Conservation (phyloP, 495 filamentous ascomycete genomes). For the Neurospora sp. region DNA sequence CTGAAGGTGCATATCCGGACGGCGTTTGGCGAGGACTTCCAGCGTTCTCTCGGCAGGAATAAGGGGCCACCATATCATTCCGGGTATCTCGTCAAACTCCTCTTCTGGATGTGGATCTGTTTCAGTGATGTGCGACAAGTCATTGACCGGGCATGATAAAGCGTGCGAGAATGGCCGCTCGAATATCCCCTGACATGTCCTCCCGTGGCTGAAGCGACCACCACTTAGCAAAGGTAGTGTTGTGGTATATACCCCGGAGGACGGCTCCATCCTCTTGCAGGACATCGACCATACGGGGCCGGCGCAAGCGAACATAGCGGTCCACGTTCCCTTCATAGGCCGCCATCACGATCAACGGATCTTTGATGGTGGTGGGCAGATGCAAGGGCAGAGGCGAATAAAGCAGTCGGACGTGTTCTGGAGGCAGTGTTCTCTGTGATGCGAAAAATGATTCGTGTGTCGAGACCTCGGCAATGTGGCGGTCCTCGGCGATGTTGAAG, state of each 20-base stretch:
- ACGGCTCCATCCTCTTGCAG: neutral
- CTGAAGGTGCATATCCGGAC: neutral
- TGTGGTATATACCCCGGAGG: conserved; percentile 9
- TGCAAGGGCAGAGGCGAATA: conserved; percentile 1
- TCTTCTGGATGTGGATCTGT: neutral
- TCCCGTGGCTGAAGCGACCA: neutral
- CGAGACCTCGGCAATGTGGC: neutral
- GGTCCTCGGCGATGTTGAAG: conserved; percentile 9
- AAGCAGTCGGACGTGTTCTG: neutral
- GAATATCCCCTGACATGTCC: neutral
- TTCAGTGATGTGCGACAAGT: neutral
- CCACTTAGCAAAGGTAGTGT: conserved; percentile 7
- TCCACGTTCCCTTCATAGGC: conserved; percentile 12
- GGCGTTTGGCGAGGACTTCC: neutral
- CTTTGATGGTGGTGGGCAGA: conserved; percentile 9
- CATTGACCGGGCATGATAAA: neutral
- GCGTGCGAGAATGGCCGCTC: neutral
- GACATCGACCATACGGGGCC: too few relatives aligned
- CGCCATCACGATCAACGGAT: conserved; percentile 10
- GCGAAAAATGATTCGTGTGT: neutral
- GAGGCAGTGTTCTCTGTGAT: neutral
- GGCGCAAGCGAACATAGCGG: conserved; percentile 10
- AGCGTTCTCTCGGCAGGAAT: neutral
- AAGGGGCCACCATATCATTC: neutral
- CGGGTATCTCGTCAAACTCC: neutral